phyloP scores from a whole-genome alignment of 768 basidiomycete genomes.

The Gymnopilus dilepis region DNA sequence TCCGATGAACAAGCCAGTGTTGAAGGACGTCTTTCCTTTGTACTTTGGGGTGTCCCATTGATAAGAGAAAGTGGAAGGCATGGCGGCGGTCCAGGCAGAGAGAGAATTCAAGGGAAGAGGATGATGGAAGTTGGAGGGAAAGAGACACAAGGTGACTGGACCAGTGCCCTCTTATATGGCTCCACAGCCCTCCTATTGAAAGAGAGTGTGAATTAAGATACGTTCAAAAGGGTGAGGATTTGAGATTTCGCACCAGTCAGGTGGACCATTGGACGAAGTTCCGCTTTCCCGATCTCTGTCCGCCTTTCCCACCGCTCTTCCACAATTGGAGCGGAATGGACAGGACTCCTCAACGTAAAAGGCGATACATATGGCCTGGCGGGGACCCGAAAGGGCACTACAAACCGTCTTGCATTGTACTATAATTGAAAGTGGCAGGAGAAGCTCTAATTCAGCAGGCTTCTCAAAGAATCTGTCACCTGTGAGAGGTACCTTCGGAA shows the following conservation, averaged over 20 bases:
- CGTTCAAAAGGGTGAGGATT: neutral
- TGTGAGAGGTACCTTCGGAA: too few species aligned
- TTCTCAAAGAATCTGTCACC: slow-evolving; percentile 4
- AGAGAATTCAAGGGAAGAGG: neutral
- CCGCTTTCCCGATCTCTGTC: neutral
- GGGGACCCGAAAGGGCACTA: neutral
- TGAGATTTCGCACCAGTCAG: neutral
- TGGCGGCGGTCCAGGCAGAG: slow-evolving; percentile 18
- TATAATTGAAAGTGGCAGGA: neutral
- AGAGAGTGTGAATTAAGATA: slow-evolving; percentile 2
- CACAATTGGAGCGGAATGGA: neutral
- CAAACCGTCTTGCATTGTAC: neutral
- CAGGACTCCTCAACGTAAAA: neutral
- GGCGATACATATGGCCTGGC: neutral
- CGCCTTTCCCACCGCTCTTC: neutral
- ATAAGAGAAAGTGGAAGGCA: slow-evolving; percentile 48
- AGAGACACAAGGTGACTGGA: neutral
- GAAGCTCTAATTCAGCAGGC: neutral
- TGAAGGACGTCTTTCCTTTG: slow-evolving; percentile 62
- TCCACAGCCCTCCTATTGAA: slow-evolving; percentile 6
- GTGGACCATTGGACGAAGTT: neutral
- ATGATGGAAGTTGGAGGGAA: slow-evolving; percentile 2
- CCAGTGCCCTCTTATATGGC: slow-evolving; percentile 14
- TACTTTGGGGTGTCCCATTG: slow-evolving; percentile 57
- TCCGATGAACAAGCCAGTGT: slow-evolving; percentile 76